Evolutionary conservation across 441 rosid species (phyloP).

Genomic region (Populus hybrid): DNA sequence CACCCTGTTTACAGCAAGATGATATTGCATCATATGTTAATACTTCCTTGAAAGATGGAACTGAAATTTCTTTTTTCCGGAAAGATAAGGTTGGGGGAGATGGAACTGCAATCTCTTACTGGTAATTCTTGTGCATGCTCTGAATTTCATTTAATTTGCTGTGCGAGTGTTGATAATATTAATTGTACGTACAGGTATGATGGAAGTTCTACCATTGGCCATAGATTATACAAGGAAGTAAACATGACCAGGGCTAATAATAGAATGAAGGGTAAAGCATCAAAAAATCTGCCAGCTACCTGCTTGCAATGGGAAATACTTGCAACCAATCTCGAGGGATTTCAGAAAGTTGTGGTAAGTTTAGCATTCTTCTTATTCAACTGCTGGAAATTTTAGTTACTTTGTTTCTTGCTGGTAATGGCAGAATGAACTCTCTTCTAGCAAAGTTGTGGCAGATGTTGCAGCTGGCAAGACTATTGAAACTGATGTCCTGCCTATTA

Average conservation of each 20-base stretch:
- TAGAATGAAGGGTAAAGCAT: conserved; percentile 36
- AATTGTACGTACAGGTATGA: conserved; percentile 50
- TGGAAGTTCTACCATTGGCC: conserved; percentile 57
- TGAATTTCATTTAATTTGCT: conserved; percentile 9
- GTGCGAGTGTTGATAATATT: conserved; percentile 22
- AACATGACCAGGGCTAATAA: conserved; percentile 24
- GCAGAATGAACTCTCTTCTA: conserved; percentile 63
- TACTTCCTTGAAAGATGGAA: conserved; percentile 46
- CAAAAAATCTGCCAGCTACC: conserved; percentile 23
- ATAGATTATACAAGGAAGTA: conserved; percentile 71
- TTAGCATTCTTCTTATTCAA: conserved; percentile 15
- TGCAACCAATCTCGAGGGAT: conserved; percentile 72
- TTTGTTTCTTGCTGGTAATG: conserved; percentile 25
- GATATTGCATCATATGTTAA: conserved; percentile 56
- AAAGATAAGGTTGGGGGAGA: conserved; percentile 39
- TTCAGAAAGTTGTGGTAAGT: conserved; percentile 53
- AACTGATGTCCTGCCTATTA: conserved; percentile 47
- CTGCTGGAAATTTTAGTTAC: conserved; percentile 6
- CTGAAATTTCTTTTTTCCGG: conserved; percentile 38
- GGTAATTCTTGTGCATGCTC: conserved; percentile 44
- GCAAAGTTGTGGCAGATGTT: conserved; percentile 47
- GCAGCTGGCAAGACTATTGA: conserved; percentile 52
- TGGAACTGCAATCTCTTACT: conserved; percentile 62
- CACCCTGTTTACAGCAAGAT: conserved; percentile 52
- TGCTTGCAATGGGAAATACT: conserved; percentile 64